These are phyloP conservation scores for Ulmus americana DNA, from an alignment of 331 rosid species.

Conservation along the genomic window DNA sequence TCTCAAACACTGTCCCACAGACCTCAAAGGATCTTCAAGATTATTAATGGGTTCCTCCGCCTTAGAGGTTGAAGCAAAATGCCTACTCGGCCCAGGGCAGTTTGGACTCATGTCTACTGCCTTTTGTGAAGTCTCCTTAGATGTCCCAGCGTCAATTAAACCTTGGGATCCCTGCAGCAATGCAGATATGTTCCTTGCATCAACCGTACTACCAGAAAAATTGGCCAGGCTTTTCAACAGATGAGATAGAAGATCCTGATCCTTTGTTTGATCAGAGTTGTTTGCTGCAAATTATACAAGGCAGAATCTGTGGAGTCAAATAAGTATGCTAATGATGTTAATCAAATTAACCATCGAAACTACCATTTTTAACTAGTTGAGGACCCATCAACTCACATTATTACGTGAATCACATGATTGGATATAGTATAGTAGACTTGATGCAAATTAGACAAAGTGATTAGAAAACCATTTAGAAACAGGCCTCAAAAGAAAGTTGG, in stretches of 20 bases:
- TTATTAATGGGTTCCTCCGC: slow-evolving; percentile 17
- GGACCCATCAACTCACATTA: no score
- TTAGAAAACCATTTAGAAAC: no score
- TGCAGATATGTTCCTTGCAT: slow-evolving; percentile 48
- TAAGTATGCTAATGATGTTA: slow-evolving; percentile 1
- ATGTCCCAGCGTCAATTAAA: slow-evolving; percentile 38
- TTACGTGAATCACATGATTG: no score
- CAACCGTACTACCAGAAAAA: slow-evolving; percentile 39
- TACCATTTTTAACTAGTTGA: no score
- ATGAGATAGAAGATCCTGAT: slow-evolving; percentile 68
- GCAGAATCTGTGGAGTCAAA: slow-evolving; percentile 32
- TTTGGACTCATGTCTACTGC: slow-evolving; percentile 34
- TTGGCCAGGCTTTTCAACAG: slow-evolving; percentile 58
- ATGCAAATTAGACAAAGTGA: no score
- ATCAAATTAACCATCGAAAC: no score
- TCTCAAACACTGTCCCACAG: slow-evolving; percentile 25
- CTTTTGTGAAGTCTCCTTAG: slow-evolving; percentile 32
- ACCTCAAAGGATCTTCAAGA: slow-evolving; percentile 30
- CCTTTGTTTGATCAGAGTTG: slow-evolving; percentile 49
- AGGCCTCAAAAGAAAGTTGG: neutral
- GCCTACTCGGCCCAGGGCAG: slow-evolving; percentile 20
- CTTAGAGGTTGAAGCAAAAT: slow-evolving; percentile 17
- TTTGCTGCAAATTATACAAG: slow-evolving; percentile 58
- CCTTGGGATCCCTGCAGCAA: slow-evolving; percentile 57
- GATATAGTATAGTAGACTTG: no score